phyloP scores from a whole-genome alignment of 768 basidiomycete genomes.

The Boletus rufocinnamomeus region DNA sequence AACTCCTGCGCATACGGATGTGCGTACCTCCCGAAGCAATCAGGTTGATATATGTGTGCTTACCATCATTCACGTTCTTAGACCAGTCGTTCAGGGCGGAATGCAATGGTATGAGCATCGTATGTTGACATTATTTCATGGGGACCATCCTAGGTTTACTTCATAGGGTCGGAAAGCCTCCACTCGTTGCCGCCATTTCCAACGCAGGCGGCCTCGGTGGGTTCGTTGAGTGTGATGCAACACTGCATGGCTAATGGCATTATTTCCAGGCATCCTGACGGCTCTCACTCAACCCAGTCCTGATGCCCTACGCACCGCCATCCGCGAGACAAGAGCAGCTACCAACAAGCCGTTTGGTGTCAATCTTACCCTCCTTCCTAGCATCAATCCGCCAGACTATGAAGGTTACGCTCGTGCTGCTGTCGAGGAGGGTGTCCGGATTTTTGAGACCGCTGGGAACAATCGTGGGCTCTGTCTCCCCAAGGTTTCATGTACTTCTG shows the following conservation, averaged over 20 bases:
- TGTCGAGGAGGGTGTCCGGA: constrained; percentile 82
- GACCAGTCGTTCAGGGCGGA: constrained; percentile 83
- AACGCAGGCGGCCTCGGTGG: constrained; percentile 80
- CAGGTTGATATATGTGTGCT: not conserved
- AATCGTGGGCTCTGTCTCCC: constrained; percentile 57
- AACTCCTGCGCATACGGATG: constrained; percentile 67
- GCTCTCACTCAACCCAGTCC: constrained; percentile 88
- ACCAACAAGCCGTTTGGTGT: constrained; percentile 82
- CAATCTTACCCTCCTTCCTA: constrained; percentile 84
- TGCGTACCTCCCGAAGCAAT: constrained; percentile 36
- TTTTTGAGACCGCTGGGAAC: constrained; percentile 93
- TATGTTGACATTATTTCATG: not conserved
- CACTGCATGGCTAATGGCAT: not conserved
- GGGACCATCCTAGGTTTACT: not conserved
- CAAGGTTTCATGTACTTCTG: not conserved
- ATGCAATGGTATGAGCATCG: constrained; percentile 74
- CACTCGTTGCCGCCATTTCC: constrained; percentile 74
- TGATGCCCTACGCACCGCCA: constrained; percentile 75
- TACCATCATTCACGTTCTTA: constrained; percentile 26
- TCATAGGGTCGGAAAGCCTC: constrained; percentile 75
- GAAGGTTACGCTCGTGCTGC: constrained; percentile 79
- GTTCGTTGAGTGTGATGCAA: constrained; percentile 13
- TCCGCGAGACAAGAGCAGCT: constrained; percentile 70
- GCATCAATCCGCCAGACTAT: constrained; percentile 90
- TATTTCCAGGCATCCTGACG: constrained; percentile 66